A percentile compares a stretch with the other conserved stretches of the same genome.
These are phyloP conservation scores for Acephala macrosclerotiorum DNA, from an alignment of 2,329 filamentous ascomycete genomes.

Conservation along the genomic window DNA sequence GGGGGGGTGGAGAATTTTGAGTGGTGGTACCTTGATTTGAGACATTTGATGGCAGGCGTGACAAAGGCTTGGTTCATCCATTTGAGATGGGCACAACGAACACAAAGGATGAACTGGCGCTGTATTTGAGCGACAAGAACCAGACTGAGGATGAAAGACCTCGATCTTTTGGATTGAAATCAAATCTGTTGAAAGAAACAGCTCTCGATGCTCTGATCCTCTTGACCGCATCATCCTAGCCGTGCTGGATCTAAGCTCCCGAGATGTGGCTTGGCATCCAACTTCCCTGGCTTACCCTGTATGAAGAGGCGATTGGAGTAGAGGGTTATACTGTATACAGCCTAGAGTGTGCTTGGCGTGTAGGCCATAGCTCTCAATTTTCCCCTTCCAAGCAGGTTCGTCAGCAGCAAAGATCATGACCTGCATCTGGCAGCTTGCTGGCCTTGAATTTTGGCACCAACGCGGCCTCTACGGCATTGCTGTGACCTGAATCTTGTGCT, in stretches of 20 bases:
- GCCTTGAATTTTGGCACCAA: background rate
- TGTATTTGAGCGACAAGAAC: background rate
- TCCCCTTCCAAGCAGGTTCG: slow-evolving; percentile 5
- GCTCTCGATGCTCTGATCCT: background rate
- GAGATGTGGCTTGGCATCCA: slow-evolving; percentile 19
- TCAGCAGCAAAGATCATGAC: slow-evolving; percentile 2
- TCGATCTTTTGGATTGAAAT: background rate
- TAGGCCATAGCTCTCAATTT: background rate
- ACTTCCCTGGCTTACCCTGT: slow-evolving; percentile 12
- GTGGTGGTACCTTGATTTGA: slow-evolving; percentile 8
- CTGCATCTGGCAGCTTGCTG: slow-evolving; percentile 10
- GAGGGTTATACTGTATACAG: background rate
- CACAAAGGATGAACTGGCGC: background rate
- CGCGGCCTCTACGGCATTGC: slow-evolving; percentile 3
- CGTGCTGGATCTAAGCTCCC: slow-evolving; percentile 9
- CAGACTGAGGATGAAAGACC: background rate
- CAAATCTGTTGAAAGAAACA: background rate
- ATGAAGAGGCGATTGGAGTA: background rate
- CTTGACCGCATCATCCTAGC: slow-evolving; percentile 6
- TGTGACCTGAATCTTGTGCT: background rate
- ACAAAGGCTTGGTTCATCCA: slow-evolving; percentile 5
- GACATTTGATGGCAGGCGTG: background rate
- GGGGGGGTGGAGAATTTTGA: background rate
- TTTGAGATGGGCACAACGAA: background rate
- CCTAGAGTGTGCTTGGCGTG: background rate